phyloP scores from a whole-genome alignment of 192 early-diverging fungal species.

The Backusella tarrabulga region DNA sequence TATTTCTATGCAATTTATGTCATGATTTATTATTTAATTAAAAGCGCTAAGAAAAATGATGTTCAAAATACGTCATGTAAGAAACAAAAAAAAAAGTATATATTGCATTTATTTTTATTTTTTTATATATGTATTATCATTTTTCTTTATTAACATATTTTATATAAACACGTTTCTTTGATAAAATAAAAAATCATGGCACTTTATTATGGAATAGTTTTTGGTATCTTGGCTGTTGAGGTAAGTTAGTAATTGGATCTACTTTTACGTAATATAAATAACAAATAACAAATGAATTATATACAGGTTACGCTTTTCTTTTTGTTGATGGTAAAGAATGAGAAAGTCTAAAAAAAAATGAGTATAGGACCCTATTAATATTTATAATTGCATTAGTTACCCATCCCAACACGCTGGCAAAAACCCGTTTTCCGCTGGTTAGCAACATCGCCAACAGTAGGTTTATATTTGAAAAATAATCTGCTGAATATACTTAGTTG shows the following conservation, averaged over 20 bases:
- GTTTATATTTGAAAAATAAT: neutral
- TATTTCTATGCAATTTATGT: neutral
- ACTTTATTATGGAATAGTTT: constrained; percentile 47
- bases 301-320: constrained; percentile 18
- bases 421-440: constrained; percentile 46
- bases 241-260: constrained; percentile 19
- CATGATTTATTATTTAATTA: neutral
- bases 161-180: neutral
- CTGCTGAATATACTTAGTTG: neutral
- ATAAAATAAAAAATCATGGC: constrained; percentile 30
- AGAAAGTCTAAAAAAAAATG: too few relatives aligned
- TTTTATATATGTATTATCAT: neutral
- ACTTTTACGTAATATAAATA: neutral
- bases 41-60: neutral
- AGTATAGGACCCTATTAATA: neutral
- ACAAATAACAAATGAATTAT: neutral
- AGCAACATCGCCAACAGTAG: constrained; percentile 41
- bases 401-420: constrained; percentile 50
- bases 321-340: constrained; percentile 14
- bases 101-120: neutral
- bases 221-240: constrained; percentile 44
- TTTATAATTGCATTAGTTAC: constrained; percentile 35
- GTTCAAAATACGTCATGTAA: neutral
- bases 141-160: neutral
- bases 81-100: neutral